Conservation (phyloP, 495 filamentous ascomycete genomes). For the Ascobolus immersus region DNA sequence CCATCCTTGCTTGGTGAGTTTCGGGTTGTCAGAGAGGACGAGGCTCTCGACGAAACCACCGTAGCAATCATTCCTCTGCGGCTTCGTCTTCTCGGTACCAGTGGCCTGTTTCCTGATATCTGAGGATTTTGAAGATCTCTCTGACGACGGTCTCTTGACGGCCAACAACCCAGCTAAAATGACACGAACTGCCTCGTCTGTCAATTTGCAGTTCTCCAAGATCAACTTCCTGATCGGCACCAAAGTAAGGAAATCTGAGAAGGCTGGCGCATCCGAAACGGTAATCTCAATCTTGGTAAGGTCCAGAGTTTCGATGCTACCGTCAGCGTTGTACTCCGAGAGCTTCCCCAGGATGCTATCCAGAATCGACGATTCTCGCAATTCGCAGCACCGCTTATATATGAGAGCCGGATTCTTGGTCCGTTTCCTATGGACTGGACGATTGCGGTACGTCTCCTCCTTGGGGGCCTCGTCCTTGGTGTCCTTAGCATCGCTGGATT, state of each 20-base stretch:
- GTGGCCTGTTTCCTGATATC: background rate
- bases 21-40: slow-evolving; percentile 67
- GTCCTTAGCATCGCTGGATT: slow-evolving; percentile 27
- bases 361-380: slow-evolving; percentile 70
- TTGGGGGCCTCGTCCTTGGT: slow-evolving; percentile 20
- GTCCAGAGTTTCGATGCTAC: slow-evolving; percentile 50
- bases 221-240: slow-evolving; percentile 69
- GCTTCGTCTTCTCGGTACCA: background rate
- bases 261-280: slow-evolving; percentile 57
- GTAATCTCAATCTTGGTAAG: slow-evolving; percentile 62
- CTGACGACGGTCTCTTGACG: slow-evolving; percentile 32
- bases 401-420: slow-evolving; percentile 83
- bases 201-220: slow-evolving; percentile 64
- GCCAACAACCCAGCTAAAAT: slow-evolving; percentile 69
- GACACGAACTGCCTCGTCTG: slow-evolving; percentile 60
- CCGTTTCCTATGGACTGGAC: slow-evolving; percentile 8
- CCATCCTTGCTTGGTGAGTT: slow-evolving; percentile 71
- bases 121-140: background rate
- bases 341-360: slow-evolving; percentile 76
- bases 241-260: slow-evolving; percentile 81
- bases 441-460: too few relatives aligned
- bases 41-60: slow-evolving; percentile 59
- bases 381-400: slow-evolving; percentile 80
- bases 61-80: background rate
- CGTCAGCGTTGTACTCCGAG: slow-evolving; percentile 3